Base-by-base conservation (phyloP, 768 basidiomycete species). In the Tulasnella sp. region DNA sequence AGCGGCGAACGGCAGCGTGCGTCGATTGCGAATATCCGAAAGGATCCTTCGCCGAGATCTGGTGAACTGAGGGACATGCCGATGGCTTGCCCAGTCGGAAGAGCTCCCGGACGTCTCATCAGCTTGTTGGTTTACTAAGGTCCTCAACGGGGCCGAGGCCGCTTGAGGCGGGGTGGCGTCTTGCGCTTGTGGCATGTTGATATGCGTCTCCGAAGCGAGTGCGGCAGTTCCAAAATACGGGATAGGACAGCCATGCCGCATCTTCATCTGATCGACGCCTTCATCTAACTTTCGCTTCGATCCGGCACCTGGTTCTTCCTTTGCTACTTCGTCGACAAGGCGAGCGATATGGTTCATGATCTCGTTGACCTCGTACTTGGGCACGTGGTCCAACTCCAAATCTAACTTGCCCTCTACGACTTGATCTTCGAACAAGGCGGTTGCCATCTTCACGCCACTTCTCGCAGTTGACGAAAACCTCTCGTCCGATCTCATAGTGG, bases 401-500 rank as follows among this genome's bases (percentile, higher is more conserved):
- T 46, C 40, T 10, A 27, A 21, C 46, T 34, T 44, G 73, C 68
- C 40, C 44, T 27, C 71, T 21, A 79, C 38, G 10, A 79, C 71
- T 24, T 72, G 68, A 38, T 79, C 42, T 1, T 36, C 19, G 21
- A 79, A 31, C 18, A 79, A 16, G 3, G 44, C 44, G n/a, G 89
- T 83, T 7, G 88, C 89, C 36, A 84, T 83, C n/a, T 82, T 82
- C 36, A 89, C 84, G 80, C 88, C 88, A 75, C 88, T 87, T 77
- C 88, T 83, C 72, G 90, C 90, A 10, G 87, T 87, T 12, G 84
- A 83, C 0, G 89, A 88, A 82, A 88, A 88, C 46, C 90, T 85
- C 39, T 86, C 86, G 36, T 81, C 83, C 0, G 90, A 89, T 76
- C 89, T 88, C 82, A 87, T 87, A 74, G 92, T 87, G 77, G 89